Base-by-base conservation (phyloP, 495 filamentous ascomycete species). In the Neurospora sp. region DNA sequence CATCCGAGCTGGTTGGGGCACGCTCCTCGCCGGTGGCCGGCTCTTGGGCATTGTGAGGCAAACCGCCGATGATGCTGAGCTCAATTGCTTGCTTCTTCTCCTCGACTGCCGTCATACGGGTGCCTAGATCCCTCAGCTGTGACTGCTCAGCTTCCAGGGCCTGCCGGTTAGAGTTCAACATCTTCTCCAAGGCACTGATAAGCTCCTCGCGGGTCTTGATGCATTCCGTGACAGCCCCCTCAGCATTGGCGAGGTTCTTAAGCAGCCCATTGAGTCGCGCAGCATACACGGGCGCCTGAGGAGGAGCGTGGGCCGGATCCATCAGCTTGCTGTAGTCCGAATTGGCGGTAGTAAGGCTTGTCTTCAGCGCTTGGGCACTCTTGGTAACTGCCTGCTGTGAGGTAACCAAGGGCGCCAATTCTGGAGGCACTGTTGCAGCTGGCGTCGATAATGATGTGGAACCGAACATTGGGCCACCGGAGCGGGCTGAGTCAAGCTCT, bases 181-280 rank as follows among this genome's bases (percentile, higher is more conserved):
- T 80, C 74, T 92, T 95, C 81, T 97, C 94, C 8, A 98, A 85
- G 3, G 89, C 93, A 31, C 87, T 84, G 14, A 98, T 89, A 27
- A 98, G 85, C 27, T 89, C 86, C 48, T 87, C 87, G 20, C 96
- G 92, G 3, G 94, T 92, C 77, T 95, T 94, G 78, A 99, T 93
- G 73, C 91, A 91, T 72, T 96, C 93, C 4, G 92, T 91, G 2
- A 98, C 93, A 0, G 94, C 94, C 53, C 89, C 91, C 81, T 98
- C 94, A n/a, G 96, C 96, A 71, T 88, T 93, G 41, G 94, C 93
- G 18, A 99, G 87, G 4, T 88, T 89, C 82, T 96, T 97, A 69
- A 98, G 85, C 9, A 99, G 84, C 4, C 92, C 90, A 74, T 90
- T 93, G 22, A 99, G 90, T 18, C 94, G 91, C 38, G 96, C 96